These are phyloP conservation scores for Botrytis paeoniae DNA, from an alignment of 2,329 filamentous ascomycete species.

Conservation along the genomic window DNA sequence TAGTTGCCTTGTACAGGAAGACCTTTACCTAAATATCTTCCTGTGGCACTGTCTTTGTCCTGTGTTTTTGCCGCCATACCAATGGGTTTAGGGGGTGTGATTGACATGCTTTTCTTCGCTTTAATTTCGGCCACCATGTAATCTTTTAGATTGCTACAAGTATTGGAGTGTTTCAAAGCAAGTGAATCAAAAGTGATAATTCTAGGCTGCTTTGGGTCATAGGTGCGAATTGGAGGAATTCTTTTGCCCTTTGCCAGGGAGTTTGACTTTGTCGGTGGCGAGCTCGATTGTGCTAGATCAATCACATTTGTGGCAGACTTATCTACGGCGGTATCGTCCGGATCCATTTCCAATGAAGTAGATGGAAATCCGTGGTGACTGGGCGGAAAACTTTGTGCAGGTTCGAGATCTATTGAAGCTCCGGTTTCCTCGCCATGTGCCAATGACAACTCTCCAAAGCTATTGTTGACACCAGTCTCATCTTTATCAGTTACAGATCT, in stretches of 20 bases:
- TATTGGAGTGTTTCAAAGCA: constrained; percentile 58
- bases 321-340: neutral
- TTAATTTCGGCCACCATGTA: constrained; percentile 74
- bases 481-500: neutral
- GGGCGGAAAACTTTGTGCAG: neutral
- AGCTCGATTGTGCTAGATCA: constrained; percentile 11
- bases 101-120: constrained; percentile 49
- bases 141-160: constrained; percentile 66
- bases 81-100: constrained; percentile 35
- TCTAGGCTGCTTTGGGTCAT: constrained; percentile 55
- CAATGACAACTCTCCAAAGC: neutral
- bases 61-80: constrained; percentile 63
- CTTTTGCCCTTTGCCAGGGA: constrained; percentile 37
- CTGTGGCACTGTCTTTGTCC: neutral
- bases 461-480: neutral
- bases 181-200: constrained; percentile 91
- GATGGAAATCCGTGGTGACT: neutral
- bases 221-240: constrained; percentile 40
- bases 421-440: neutral
- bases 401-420: neutral
- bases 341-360: neutral
- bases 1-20: constrained; percentile 81
- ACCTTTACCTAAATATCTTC: constrained; percentile 34
- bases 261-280: constrained; percentile 4
- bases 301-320: neutral